Conservation (phyloP, 2,329 filamentous ascomycete species). For the Gliomastix tumulicola region DNA sequence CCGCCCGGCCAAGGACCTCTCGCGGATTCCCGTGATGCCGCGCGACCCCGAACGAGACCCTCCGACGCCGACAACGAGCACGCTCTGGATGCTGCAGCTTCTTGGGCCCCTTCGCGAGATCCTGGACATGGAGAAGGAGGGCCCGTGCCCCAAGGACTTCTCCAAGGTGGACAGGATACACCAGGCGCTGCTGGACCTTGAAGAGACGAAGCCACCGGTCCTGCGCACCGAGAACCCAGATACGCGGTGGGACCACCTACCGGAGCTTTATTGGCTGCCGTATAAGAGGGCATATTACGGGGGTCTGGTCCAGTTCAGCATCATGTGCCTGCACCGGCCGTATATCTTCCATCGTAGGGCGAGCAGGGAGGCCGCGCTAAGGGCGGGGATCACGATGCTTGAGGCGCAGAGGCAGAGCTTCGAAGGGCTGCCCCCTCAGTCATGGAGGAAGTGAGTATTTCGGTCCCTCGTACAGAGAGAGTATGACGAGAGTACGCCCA, state of each 20-base stretch:
- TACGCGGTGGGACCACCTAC: conserved; percentile 45
- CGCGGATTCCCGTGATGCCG: conserved; percentile 37
- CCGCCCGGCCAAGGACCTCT: conserved; percentile 36
- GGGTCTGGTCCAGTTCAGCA: conserved; percentile 42
- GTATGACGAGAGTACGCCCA: background rate
- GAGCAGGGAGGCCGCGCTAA: conserved; percentile 48
- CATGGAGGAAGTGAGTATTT: conserved; percentile 33
- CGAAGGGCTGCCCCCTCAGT: conserved; percentile 37
- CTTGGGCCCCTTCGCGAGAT: conserved; percentile 44
- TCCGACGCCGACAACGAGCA: conserved; percentile 48
- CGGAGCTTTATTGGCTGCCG: conserved; percentile 46
- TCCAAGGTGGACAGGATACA: conserved; percentile 48
- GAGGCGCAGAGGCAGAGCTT: conserved; percentile 45
- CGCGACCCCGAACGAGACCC: conserved; percentile 39
- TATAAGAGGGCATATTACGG: conserved; percentile 36
- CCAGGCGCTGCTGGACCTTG: conserved; percentile 37
- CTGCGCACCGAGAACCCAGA: conserved; percentile 51
- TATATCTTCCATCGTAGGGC: conserved; percentile 52
- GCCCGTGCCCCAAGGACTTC: conserved; percentile 46
- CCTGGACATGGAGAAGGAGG: conserved; percentile 47
- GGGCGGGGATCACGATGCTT: conserved; percentile 48
- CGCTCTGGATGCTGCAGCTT: conserved; percentile 42
- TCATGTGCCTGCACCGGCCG: conserved; percentile 54
- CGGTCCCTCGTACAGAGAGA: no score
- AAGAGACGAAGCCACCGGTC: conserved; percentile 39